Base-by-base conservation (phyloP, 2,329 filamentous ascomycete genomes). In the Pseudogymnoascus sp. region DNA sequence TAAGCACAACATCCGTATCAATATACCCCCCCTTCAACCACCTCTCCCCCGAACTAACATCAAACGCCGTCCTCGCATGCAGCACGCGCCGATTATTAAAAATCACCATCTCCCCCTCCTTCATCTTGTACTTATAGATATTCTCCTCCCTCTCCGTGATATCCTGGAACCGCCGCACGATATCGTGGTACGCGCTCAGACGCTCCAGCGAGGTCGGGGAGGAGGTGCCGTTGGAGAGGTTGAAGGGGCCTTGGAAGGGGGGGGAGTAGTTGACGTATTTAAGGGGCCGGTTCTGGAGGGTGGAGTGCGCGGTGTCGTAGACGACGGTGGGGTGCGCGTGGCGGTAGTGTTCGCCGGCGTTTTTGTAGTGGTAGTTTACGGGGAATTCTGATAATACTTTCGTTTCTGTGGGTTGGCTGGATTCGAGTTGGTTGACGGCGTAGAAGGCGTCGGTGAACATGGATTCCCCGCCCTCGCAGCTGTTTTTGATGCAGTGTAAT, bases 11-110 rank as follows among this genome's bases (percentile, higher is more conserved):
- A 76, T 90, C 86, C 4, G 82, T 79, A 65, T 89, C 84, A 28
- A 97, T 80, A 75, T 97, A 99, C 0, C 90, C 84, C 4, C 94
- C 94, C 68, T 90, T 89, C 62, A 97, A 75, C 90, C 91, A 96
- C 60, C 93, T 80, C 65, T 86, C 82, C 0, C 90, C 90, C 5
- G 81, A 80, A 0, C 76, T 76, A 0, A 79, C 75, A 71, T 93
- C 85, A 74, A 97, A 97, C 30, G 85, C 84, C 14, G 80, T 82
- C 3, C 94, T 80, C 0, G 92, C 93, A 77, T 97, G 94, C 71
- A 96, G 75, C n/a, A 96, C 80, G 16, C 93, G 82, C 64, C 85
- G 77, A 72, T 97, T 97, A 72, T 96, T 88, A 72, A 99, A 97
- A n/a, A 99, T 81, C 11, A 92, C 92, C 72, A 91, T 96, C 70